These are phyloP conservation scores for Sonneratia alba DNA, from an alignment of 345 rosid species.

Conservation along the genomic window DNA sequence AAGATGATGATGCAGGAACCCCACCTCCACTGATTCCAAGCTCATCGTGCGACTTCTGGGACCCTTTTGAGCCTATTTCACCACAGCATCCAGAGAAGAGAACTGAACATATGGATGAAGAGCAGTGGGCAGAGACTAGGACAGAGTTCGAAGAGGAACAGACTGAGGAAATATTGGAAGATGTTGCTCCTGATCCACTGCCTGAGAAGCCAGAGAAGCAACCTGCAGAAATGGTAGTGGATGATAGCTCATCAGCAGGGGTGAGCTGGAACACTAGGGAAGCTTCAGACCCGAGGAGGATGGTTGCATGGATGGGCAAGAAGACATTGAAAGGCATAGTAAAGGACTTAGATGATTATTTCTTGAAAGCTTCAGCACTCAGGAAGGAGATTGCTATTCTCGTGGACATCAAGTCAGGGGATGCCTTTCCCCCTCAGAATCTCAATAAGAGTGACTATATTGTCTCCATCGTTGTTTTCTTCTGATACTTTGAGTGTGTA, in stretches of 20 bases:
- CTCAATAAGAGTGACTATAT: conserved; percentile 52
- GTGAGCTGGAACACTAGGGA: conserved; percentile 42
- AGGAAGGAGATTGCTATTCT: conserved; percentile 68
- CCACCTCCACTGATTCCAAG: conserved; percentile 32
- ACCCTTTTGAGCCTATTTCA: conserved; percentile 28
- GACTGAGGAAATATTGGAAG: conserved; percentile 29
- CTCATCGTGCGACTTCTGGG: conserved; percentile 44
- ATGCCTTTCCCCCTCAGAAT: conserved; percentile 34
- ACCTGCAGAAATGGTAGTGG: conserved; percentile 32
- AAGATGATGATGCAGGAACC: conserved; percentile 25
- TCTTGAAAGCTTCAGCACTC: conserved; percentile 73
- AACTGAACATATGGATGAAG: conserved; percentile 41
- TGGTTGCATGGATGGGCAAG: conserved; percentile 36
- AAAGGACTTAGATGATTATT: conserved; percentile 80
- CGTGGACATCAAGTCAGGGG: conserved; percentile 45
- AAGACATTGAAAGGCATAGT: conserved; percentile 60
- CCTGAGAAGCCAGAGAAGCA: conserved; percentile 22
- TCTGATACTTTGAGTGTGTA: background rate
- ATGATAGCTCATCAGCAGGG: conserved; percentile 32
- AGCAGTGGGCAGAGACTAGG: conserved; percentile 61
- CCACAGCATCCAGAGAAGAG: conserved; percentile 17
- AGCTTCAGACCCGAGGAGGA: conserved; percentile 22
- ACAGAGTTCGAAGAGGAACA: conserved; percentile 63
- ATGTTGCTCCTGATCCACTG: conserved; percentile 15
- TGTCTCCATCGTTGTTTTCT: background rate